phyloP scores from a whole-genome alignment of 2,329 filamentous ascomycete genomes.

The Zymoseptoria ardabiliae region DNA sequence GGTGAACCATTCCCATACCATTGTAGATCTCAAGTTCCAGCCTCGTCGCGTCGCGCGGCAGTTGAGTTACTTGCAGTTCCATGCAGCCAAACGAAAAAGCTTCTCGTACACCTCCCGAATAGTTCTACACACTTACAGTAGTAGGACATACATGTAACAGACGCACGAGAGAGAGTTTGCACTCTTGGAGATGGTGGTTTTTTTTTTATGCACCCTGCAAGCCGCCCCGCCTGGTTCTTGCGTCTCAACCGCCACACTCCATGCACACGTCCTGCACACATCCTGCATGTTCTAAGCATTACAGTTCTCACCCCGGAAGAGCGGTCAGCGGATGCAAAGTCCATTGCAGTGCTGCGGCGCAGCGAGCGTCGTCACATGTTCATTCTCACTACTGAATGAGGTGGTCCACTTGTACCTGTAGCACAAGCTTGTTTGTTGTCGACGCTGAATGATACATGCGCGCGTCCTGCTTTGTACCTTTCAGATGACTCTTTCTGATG shows the following conservation, averaged over 20 bases:
- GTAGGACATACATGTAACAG: not conserved
- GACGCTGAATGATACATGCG: not conserved
- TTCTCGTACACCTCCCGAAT: not conserved
- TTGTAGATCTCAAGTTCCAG: not conserved
- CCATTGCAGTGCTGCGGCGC: too few relatives aligned
- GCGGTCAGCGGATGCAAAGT: not conserved
- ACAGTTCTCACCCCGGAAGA: not conserved
- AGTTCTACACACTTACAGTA: not conserved
- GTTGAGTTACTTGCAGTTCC: too few relatives aligned
- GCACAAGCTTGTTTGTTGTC: not conserved
- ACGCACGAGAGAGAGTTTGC: not conserved
- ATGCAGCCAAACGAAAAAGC: not conserved
- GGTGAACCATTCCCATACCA: not conserved
- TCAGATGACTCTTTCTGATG: not conserved
- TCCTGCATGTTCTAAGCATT: not conserved
- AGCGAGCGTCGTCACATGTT: not conserved
- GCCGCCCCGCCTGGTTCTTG: not conserved
- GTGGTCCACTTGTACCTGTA: not conserved
- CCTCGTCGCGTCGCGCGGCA: not conserved
- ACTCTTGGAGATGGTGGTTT: not conserved
- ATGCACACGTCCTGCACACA: not conserved
- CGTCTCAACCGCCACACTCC: not conserved
- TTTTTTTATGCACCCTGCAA: not conserved
- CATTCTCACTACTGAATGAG: not conserved
- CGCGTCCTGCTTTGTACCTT: not conserved